Evolutionary conservation across 352 stramenopile species (phyloP), one percentile per base, ranked within the genome.

Genomic region (Phytophthora quininea): DNA sequence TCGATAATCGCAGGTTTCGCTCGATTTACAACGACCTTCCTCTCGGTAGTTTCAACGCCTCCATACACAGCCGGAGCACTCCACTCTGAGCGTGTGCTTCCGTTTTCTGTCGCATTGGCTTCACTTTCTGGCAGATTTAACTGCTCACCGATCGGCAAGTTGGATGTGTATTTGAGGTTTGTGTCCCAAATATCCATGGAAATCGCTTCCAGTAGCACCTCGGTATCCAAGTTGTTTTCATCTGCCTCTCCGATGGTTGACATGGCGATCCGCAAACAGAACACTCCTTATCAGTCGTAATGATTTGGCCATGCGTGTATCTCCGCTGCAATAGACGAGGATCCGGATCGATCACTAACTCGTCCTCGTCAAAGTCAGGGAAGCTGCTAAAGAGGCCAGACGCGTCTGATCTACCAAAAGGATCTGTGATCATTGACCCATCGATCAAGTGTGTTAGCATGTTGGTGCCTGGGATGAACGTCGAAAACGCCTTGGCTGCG

Each of bases 181-280:
- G 83, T 86, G 51, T 91, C 82, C 80, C 84, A 96, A 58, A 96
- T 91, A 58, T 95, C 86, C 75, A 90, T 93, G 12, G 89, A 89
- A 47, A 96, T 96, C 2, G 89, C 89, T 70, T 96, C 89, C 10
- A 96, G 49, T 2, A 96, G 57, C 8, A 96, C 86, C 66, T 96
- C 89, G 0, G 86, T 80, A 42, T 95, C 87, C 19, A 88, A 40
- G 43, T 84, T 79, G 14, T 65, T 85, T 66, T 80, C 77, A 32
- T 89, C 80, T 27, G 61, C 65, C 33, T 91, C 80, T 53, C 75
- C 79, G 30, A 77, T 81, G 8, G 86, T 86, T 10, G 84, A 92
- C 86, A 94, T 94, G 9, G 86, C 86, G 24, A 94, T 94, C 33
- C 86, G 82, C 33, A 94, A 56, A 92, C 84, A 19, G 86, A 88